phyloP scores from a whole-genome alignment of 805 yeast genomes.

The Cyberlindnera misumaiensis region DNA sequence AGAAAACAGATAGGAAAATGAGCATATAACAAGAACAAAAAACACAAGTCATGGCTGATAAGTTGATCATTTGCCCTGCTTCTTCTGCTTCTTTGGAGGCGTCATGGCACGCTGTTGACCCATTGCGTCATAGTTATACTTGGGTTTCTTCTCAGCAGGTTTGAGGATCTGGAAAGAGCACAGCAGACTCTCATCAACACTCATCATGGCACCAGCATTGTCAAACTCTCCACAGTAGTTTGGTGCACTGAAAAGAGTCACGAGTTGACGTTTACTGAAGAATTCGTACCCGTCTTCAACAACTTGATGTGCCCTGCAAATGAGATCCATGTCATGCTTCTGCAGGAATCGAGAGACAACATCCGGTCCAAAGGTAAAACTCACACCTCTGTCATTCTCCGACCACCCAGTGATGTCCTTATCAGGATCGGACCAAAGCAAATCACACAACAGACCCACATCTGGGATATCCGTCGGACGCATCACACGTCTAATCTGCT shows the following conservation, averaged over 20 bases:
- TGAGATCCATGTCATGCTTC: conserved; percentile 95
- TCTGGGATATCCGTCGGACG: conserved; percentile 99
- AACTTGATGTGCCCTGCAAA: conserved; percentile 98
- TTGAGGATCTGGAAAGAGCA: conserved; percentile 96
- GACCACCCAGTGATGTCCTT: conserved; percentile 98
- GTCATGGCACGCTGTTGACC: conserved; percentile 46
- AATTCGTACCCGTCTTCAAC: conserved; percentile 99
- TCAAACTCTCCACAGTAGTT: conserved; percentile 99
- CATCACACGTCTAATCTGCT: conserved; percentile 97
- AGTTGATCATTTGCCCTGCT: conserved; percentile 33
- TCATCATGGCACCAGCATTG: conserved; percentile 99
- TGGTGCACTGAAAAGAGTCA: conserved; percentile 93
- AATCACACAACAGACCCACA: conserved; percentile 91
- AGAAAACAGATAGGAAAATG: neutral
- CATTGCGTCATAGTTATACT: conserved; percentile 38
- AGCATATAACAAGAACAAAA: neutral
- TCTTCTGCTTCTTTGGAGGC: conserved; percentile 54
- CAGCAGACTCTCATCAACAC: conserved; percentile 90
- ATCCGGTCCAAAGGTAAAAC: conserved; percentile 99
- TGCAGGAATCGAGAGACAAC: conserved; percentile 94
- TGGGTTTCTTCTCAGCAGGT: conserved; percentile 95
- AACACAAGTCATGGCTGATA: neutral
- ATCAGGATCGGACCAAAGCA: conserved; percentile 98
- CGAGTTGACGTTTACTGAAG: conserved; percentile 91
- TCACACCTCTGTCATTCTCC: conserved; percentile 98